Base-by-base conservation (phyloP, 306 rosid genomes). In the Fragaria vesca region DNA sequence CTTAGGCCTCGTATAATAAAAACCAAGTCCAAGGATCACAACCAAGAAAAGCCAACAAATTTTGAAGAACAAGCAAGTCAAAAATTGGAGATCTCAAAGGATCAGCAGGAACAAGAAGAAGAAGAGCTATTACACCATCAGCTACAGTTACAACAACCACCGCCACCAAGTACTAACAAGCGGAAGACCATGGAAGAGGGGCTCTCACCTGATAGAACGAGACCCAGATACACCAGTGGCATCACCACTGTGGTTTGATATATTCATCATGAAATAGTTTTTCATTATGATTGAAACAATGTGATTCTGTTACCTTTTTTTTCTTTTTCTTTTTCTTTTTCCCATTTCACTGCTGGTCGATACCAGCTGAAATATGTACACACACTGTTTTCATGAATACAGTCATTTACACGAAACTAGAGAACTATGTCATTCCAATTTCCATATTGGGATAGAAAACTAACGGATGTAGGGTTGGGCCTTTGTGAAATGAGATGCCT, bases 151-250 rank as follows among this genome's bases (percentile, higher is more conserved):
- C 89, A 82, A 50, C 51, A 80, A 61, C 78, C 73, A 8, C 82
- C 58, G 58, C 84, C 85, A 70, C 70, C 78, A 76, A 90, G 50
- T 65, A 83, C n/a, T 74, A 90, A 87, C 81, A 94, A 94, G 90
- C 87, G 98, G 83, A 94, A 90, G 87, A 78, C 83, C 71, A 76
- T 90, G 85, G 98, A 94, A 79, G 97, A 92, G 50, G 86, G 90
- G 6, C 85, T 85, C 83, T 83, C 98, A 16, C 86, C 94, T 26
- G 98, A 92, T 78, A 92, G 97, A 87, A 90, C 92, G 67, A 90
- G 97, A 83, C 91, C 91, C 72, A 90, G 95, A 88, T 92, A 83
- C 90, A 38, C 42, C 42, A 86, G 80, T 85, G 97, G 87, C 71
- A 80, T 94, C 65, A 81, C 98, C 72, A 86, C 97, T 77, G 84